These are phyloP conservation scores for Fusarium siculi DNA, from an alignment of 2,329 filamentous ascomycete genomes.

Conservation along the genomic window DNA sequence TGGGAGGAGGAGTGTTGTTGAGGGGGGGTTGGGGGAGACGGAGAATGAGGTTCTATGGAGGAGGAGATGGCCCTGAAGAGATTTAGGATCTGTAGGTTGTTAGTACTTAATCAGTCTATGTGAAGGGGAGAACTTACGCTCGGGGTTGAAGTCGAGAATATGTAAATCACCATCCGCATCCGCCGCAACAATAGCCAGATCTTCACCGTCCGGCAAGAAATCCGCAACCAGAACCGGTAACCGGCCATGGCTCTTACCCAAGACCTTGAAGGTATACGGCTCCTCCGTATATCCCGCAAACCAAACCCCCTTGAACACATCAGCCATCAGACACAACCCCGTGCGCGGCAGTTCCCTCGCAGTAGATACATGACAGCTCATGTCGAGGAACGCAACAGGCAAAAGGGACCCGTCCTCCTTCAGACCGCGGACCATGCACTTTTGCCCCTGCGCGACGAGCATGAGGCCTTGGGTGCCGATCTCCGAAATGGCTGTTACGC, in stretches of 20 bases:
- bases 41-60: conserved; percentile 90
- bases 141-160: conserved; percentile 92
- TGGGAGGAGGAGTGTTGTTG: conserved; percentile 69
- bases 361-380: conserved; percentile 92
- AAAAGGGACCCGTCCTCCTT: conserved; percentile 94
- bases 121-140: conserved; percentile 69
- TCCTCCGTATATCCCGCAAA: conserved; percentile 97
- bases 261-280: conserved; percentile 92
- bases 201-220: conserved; percentile 86
- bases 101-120: conserved; percentile 12
- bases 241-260: conserved; percentile 84
- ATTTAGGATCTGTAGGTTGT: conserved; percentile 80
- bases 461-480: conserved; percentile 89
- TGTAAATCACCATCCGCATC: conserved; percentile 90
- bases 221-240: conserved; percentile 85
- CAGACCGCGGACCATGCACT: conserved; percentile 94
- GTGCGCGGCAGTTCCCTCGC: conserved; percentile 85
- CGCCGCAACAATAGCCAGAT: conserved; percentile 83
- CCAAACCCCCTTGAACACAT: conserved; percentile 94
- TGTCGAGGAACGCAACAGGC: conserved; percentile 96
- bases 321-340: conserved; percentile 86
- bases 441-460: conserved; percentile 92
- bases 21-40: conserved; percentile 80
- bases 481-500: conserved; percentile 86
- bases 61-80: conserved; percentile 86